phyloP scores from a whole-genome alignment of 352 stramenopile species.

The Phytophthora capsici region DNA sequence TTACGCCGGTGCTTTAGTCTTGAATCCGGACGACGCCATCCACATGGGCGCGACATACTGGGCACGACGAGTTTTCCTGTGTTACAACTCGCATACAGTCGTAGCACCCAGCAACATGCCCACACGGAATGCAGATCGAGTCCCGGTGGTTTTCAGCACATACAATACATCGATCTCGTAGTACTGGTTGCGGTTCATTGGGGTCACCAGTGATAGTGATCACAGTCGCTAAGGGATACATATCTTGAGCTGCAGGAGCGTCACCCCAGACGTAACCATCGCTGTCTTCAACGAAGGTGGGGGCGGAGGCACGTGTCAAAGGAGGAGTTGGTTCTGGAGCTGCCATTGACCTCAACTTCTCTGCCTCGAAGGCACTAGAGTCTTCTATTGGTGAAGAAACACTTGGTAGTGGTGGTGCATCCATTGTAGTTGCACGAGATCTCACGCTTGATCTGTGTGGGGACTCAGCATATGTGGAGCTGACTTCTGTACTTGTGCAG shows the following conservation, averaged over 20 bases:
- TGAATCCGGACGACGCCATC: conserved; percentile 54
- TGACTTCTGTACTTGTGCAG: conserved; percentile 12
- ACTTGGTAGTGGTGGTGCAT: conserved; percentile 1
- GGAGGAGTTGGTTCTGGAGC: conserved; percentile 5
- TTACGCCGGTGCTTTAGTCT: conserved; percentile 22
- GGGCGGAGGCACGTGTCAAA: conserved; percentile 15
- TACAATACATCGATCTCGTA: conserved; percentile 51
- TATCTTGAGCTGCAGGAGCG: background rate
- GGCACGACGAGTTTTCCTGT: conserved; percentile 39
- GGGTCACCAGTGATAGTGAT: conserved; percentile 34
- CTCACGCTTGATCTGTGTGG: conserved; percentile 15
- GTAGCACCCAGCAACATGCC: conserved; percentile 65
- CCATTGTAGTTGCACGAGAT: conserved; percentile 8
- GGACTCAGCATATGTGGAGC: conserved; percentile 14
- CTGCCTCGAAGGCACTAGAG: background rate
- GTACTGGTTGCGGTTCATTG: conserved; percentile 21
- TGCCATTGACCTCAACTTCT: conserved; percentile 11
- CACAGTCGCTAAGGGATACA: conserved; percentile 32
- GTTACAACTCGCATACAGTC: conserved; percentile 49
- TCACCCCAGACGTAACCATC: conserved; percentile 25
- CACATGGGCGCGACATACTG: conserved; percentile 58
- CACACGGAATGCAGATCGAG: conserved; percentile 67
- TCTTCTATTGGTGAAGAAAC: background rate
- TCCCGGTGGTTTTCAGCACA: conserved; percentile 54
- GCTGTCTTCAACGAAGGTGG: conserved; percentile 38